Base-by-base conservation (phyloP, 768 basidiomycete genomes). In the Dentipellis fragilis region DNA sequence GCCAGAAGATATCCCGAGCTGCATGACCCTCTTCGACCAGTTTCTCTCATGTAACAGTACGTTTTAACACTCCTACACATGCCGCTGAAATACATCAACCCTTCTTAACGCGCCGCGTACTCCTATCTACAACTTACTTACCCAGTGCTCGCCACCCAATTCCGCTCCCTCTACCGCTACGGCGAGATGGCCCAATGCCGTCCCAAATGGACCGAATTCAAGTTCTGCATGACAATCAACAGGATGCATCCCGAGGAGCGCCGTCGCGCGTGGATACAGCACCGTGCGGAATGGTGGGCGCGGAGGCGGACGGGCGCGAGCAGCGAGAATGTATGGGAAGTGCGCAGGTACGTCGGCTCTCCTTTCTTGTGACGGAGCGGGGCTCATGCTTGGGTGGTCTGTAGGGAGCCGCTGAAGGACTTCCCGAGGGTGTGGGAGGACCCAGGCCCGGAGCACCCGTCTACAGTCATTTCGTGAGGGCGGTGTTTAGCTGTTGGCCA, bases 201-300 rank as follows among this genome's bases (percentile, higher is more conserved):
- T 0, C 75, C 76, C 47, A 93, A 95, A 67, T 77, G 85, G 66
- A 85, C 91, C 56, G 93, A 95, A 63, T 94, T 95, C 78, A 96
- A 96, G 70, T 95, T 89, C 69, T 99, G 95, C 71, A 73, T 95
- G 74, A 85, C 83, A 58, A 72, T 87, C 58, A 95, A 93, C 69
- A 75, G 80, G 11, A 73, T 89, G 69, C 78, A 85, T 52, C 82
- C 84, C 14, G 92, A 93, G 55, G 80, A 84, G 63, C 80, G 82
- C 65, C 77, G 87, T 34, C 82, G 90, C 51, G 80, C 81, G 3
- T 99, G 93, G 94, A 83, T 98, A 55, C 77, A 75, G 50, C 76
- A 87, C 16, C 76, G 89, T 54, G 95, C 95, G 2, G 91, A 94
- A 67, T 94, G 93, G 93, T 96, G 93, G 95, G 92, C 94, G 4